Conservation (phyloP, 1,284 basidiomycete genomes). For the Leccinum fallax region DNA sequence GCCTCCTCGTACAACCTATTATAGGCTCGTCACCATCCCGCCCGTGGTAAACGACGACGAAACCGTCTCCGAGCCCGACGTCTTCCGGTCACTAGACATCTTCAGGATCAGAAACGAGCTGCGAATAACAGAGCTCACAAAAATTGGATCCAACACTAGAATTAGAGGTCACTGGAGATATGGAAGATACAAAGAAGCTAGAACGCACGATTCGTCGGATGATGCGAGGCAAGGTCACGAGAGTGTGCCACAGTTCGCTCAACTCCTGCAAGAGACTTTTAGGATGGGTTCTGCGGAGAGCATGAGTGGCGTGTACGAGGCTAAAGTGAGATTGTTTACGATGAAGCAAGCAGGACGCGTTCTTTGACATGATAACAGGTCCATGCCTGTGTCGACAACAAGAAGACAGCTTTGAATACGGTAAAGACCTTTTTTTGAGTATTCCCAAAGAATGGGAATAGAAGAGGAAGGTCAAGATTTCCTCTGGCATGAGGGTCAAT, state of each 20-base stretch:
- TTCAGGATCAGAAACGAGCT: slow-evolving; percentile 8
- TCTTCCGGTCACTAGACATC: slow-evolving; percentile 42
- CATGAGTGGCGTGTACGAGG: slow-evolving; percentile 16
- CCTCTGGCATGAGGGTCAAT: slow-evolving; percentile 48
- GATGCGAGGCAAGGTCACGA: slow-evolving; percentile 67
- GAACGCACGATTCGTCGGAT: slow-evolving; percentile 79
- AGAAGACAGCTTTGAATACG: slow-evolving; percentile 54
- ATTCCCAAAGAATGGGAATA: slow-evolving; percentile 72
- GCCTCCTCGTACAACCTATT: slow-evolving; percentile 90
- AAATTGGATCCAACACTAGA: slow-evolving; percentile 79
- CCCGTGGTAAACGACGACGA: too few relatives aligned
- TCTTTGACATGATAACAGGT: slow-evolving; percentile 76
- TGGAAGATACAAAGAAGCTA: slow-evolving; percentile 11
- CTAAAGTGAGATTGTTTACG: slow-evolving; percentile 26
- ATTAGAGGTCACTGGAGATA: slow-evolving; percentile 8
- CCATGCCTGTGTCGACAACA: slow-evolving; percentile 55
- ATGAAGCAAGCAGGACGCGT: slow-evolving; percentile 63
- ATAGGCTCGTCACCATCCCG: slow-evolving; percentile 53
- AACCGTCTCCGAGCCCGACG: too few relatives aligned
- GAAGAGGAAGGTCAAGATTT: slow-evolving; percentile 67
- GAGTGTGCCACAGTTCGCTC: slow-evolving; percentile 68
- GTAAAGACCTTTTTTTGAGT: slow-evolving; percentile 81
- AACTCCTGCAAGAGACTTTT: slow-evolving; percentile 56
- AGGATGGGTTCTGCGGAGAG: slow-evolving; percentile 12
- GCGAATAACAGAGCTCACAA: slow-evolving; percentile 59